Conservation (phyloP, 108 stramenopile species). For the Nitzschia sp. region DNA sequence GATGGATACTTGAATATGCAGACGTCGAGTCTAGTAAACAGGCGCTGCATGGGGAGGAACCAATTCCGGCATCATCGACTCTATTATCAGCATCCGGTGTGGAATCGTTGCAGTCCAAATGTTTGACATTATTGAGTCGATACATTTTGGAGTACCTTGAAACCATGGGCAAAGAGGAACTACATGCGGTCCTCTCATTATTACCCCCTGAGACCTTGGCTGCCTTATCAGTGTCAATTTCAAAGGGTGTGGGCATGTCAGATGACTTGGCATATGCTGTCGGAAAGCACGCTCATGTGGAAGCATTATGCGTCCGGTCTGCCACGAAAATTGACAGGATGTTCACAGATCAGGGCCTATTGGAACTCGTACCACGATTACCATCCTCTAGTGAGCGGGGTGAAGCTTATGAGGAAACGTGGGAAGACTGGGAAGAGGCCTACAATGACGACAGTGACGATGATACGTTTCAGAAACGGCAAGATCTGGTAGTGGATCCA, state of each 20-base stretch:
- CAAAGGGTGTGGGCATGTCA: neutral
- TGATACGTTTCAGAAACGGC: neutral
- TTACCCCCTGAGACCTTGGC: constrained; percentile 21
- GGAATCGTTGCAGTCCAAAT: constrained; percentile 3
- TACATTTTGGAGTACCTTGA: constrained; percentile 29
- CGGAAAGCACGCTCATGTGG: constrained; percentile 31
- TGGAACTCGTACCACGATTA: constrained; percentile 5
- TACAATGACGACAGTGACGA: constrained; percentile 12
- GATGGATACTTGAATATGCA: constrained; percentile 14
- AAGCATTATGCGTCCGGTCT: constrained; percentile 16
- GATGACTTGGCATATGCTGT: constrained; percentile 24
- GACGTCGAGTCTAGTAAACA: neutral
- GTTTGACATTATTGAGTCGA: constrained; percentile 7
- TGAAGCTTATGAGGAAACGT: neutral
- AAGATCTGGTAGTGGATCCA: neutral
- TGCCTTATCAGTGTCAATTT: constrained; percentile 24
- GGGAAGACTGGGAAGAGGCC: constrained; percentile 10
- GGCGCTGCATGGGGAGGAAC: neutral
- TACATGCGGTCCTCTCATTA: constrained; percentile 22
- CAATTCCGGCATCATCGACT: neutral
- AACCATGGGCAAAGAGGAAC: constrained; percentile 24
- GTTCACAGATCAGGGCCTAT: constrained; percentile 3
- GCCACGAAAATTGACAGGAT: neutral
- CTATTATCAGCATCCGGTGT: neutral
- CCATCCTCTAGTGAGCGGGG: neutral